Conservation (phyloP, 768 basidiomycete genomes). For the Auricularia heimuer region DNA sequence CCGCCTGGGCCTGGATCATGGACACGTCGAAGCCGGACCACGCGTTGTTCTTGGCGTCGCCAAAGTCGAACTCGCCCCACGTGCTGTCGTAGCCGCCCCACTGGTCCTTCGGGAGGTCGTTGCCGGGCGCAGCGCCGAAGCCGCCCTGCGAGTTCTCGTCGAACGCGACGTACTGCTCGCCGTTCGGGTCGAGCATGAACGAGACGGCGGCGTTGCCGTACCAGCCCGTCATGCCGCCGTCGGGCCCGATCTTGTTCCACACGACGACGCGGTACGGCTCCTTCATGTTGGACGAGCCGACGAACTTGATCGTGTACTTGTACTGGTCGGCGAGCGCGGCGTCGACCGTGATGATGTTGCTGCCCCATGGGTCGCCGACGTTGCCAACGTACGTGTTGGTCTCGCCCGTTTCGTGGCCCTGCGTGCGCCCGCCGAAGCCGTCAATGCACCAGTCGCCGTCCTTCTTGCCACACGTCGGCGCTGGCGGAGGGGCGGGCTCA, state of each 20-base stretch:
- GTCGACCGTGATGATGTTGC: conserved; percentile 2
- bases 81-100: conserved; percentile 2
- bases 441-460: conserved; percentile 1
- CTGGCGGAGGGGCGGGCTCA: background rate
- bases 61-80: conserved; percentile 2
- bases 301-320: conserved; percentile 3
- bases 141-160: background rate
- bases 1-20: background rate
- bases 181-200: background rate
- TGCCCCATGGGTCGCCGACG: conserved; percentile 2
- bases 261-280: background rate
- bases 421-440: conserved; percentile 1
- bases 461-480: background rate
- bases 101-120: conserved; percentile 1
- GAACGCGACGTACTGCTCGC: conserved; percentile 1
- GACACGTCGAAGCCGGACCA: conserved; percentile 2
- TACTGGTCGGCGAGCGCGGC: background rate
- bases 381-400: background rate
- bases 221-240: background rate
- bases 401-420: background rate
- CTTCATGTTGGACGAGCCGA: background rate
- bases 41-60: background rate
- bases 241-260: conserved; percentile 2
- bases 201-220: conserved; percentile 1
- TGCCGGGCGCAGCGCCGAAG: background rate